Evolutionary conservation across 139 green algal genomes (phyloP).

Genomic region (Auxenochlorella pyrenoidosa): DNA sequence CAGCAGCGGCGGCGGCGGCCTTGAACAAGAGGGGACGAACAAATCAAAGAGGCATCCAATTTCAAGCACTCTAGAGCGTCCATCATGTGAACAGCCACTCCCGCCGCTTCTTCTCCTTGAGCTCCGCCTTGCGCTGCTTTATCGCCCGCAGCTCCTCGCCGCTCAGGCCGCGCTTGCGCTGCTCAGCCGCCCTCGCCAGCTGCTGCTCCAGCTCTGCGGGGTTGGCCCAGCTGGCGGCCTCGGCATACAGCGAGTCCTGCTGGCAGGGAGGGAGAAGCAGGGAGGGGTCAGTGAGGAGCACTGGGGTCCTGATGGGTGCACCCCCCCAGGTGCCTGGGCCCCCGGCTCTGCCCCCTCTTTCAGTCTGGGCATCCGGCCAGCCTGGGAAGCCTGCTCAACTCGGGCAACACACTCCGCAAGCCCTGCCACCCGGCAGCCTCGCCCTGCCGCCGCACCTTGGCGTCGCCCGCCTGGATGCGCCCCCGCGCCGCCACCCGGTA

Average conservation of each 20-base stretch:
- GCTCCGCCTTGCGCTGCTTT: conserved; percentile 19
- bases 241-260: conserved; percentile 41
- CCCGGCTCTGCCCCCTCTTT: no score
- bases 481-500: conserved; percentile 2
- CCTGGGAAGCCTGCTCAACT: no score
- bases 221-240: conserved; percentile 31
- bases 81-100: conserved; percentile 22
- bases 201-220: conserved; percentile 29
- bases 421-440: not conserved
- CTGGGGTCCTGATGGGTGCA: not conserved
- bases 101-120: conserved; percentile 34
- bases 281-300: not conserved
- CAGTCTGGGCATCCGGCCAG: no score
- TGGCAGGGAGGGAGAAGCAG: not conserved
- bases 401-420: no score
- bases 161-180: conserved; percentile 27
- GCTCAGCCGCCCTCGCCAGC: conserved; percentile 25
- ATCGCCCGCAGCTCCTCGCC: conserved; percentile 14
- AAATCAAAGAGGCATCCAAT: no score
- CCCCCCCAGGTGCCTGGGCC: no score
- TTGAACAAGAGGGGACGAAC: no score
- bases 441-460: not conserved
- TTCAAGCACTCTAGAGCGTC: no score
- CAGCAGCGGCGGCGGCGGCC: no score
- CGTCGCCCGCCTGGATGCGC: conserved; percentile 14